Evolutionary conservation across 176 grass and related monocot species (phyloP).

Genomic region (Raddia guianensis): DNA sequence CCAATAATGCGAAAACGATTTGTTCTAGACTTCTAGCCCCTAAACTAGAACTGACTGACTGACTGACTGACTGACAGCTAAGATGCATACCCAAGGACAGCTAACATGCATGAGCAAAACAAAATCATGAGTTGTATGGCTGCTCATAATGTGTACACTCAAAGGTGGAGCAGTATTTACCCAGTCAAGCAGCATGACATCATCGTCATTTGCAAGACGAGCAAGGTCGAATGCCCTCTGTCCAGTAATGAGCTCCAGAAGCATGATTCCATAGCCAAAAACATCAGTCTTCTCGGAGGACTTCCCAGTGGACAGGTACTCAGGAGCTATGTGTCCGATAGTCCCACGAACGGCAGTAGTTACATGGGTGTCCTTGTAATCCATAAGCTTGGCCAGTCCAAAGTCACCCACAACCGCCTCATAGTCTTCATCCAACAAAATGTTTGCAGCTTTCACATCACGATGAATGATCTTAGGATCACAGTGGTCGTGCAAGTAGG

Average conservation of each 20-base stretch:
- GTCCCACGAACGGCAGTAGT: constrained; percentile 70
- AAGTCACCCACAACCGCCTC: constrained; percentile 83
- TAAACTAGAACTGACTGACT: background rate
- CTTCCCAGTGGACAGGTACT: constrained; percentile 76
- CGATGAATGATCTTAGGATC: constrained; percentile 90
- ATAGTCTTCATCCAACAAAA: constrained; percentile 69
- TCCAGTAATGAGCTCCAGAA: constrained; percentile 84
- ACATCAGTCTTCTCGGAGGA: constrained; percentile 79
- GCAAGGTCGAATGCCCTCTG: constrained; percentile 75
- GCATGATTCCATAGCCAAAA: constrained; percentile 79
- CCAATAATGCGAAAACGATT: background rate
- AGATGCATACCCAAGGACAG: background rate
- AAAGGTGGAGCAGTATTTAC: constrained; percentile 37
- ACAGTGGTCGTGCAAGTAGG: constrained; percentile 82
- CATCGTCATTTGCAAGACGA: constrained; percentile 68
- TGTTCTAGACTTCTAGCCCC: background rate
- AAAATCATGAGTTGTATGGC: background rate
- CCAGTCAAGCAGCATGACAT: constrained; percentile 86
- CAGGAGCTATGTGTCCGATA: constrained; percentile 70
- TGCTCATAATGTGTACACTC: background rate
- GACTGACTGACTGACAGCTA: background rate
- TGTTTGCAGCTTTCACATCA: constrained; percentile 79
- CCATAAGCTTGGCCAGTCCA: constrained; percentile 75
- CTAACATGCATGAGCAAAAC: background rate
- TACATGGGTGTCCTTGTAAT: constrained; percentile 86